These are phyloP conservation scores for Achaetomiella virescens DNA, from an alignment of 495 filamentous ascomycete genomes.

Conservation along the genomic window DNA sequence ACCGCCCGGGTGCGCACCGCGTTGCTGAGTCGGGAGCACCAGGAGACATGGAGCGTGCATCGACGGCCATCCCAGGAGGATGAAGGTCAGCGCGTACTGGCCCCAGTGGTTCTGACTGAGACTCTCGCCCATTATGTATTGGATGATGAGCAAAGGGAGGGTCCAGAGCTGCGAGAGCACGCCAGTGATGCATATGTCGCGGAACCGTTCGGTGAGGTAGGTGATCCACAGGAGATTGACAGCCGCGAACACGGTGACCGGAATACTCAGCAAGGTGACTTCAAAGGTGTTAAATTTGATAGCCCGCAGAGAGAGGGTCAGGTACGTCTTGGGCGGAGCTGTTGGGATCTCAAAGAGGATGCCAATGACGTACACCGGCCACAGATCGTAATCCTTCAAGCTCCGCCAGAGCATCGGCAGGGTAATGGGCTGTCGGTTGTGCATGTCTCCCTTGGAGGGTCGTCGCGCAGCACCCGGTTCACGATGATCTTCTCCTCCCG, in stretches of 20 bases:
- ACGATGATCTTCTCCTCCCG: constrained; percentile 54
- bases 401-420: constrained; percentile 40
- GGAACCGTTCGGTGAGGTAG: constrained; percentile 47
- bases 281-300: constrained; percentile 49
- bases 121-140: constrained; percentile 32
- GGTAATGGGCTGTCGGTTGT: constrained; percentile 49
- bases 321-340: constrained; percentile 37
- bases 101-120: constrained; percentile 39
- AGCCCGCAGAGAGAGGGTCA: constrained; percentile 43
- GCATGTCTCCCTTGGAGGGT: constrained; percentile 58
- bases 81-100: constrained; percentile 47
- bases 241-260: constrained; percentile 35
- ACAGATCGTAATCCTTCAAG: constrained; percentile 49
- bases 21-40: constrained; percentile 59
- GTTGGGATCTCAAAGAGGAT: constrained; percentile 46
- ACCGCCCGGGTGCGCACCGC: constrained; percentile 63
- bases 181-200: constrained; percentile 46
- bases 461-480: constrained; percentile 57
- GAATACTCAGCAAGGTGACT: constrained; percentile 49
- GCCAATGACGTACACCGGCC: constrained; percentile 54
- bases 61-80: constrained; percentile 43
- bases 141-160: constrained; percentile 47
- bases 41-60: constrained; percentile 56
- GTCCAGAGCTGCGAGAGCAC: constrained; percentile 50
- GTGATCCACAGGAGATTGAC: constrained; percentile 43